Evolutionary conservation across 345 rosid species (phyloP).

Genomic region (Physaria fendleri): DNA sequence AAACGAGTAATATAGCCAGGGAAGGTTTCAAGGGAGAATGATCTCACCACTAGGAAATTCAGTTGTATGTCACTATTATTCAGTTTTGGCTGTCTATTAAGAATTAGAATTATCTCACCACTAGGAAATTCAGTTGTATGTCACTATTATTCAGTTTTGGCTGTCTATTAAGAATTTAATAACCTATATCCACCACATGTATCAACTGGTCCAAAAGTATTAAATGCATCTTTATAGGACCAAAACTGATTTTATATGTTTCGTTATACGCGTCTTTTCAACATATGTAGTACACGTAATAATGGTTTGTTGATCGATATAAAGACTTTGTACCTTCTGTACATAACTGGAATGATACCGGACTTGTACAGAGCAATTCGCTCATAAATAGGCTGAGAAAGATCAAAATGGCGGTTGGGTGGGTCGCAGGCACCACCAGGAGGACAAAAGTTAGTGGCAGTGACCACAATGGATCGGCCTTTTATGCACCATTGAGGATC

Average conservation of each 20-base stretch:
- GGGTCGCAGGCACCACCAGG: slow-evolving; percentile 90
- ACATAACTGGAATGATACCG: slow-evolving; percentile 64
- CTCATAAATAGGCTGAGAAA: slow-evolving; percentile 70
- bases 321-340: slow-evolving; percentile 53
- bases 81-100: neutral
- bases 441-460: slow-evolving; percentile 82
- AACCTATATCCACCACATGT: slow-evolving; percentile 19
- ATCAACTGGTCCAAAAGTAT: slow-evolving; percentile 15
- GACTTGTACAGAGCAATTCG: slow-evolving; percentile 61
- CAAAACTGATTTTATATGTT: neutral
- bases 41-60: neutral
- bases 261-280: neutral
- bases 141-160: neutral
- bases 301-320: no score
- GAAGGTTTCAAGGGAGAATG: no score
- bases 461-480: slow-evolving; percentile 53
- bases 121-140: neutral
- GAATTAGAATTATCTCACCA: neutral
- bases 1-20: no score
- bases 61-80: neutral
- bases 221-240: slow-evolving; percentile 17
- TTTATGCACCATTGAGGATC: slow-evolving; percentile 73
- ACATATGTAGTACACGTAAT: neutral
- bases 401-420: slow-evolving; percentile 69
- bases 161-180: neutral